Evolutionary conservation across 1,284 basidiomycete genomes (phyloP), one percentile per base, ranked within the genome.

Genomic region (Melampsora larici-populina): DNA sequence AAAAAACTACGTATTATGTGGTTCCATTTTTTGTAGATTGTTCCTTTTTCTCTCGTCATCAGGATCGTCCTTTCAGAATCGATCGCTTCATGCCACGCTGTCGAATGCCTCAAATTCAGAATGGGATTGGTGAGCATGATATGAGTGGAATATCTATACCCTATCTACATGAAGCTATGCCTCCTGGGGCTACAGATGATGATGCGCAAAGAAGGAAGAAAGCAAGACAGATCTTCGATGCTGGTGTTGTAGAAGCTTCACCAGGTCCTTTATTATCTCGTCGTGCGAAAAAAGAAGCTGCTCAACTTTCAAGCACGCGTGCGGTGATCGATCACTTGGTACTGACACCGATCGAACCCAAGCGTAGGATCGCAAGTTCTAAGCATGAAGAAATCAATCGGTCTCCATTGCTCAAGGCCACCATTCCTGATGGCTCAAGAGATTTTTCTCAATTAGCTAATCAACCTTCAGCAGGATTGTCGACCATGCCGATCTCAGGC

Each of bases 21-120:
- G 83, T 83, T 79, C 83, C 80, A 82, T 79, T 85, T 82, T 93
- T 91, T 91, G 87, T 92, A 73, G 88, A 88, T 1, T 88, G 90
- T 3, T 89, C 89, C 4, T 92, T 91, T 84, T 93, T 91, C 91
- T 91, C 92, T 81, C 89, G 87, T 79, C 92, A 93, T 81, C 89
- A 91, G 87, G 91, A 94, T 85, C 84, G 92, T 79, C 94, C 93
- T 0, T 92, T 97, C 82, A 88, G 94, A 64, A 86, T 87, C 79
- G 94, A 96, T 84, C 89, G 93, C 87, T 97, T 97, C 82, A 87
- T 97, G 33, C 90, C 93, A 1, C 89, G 93, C 60, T 93, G 92
- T 51, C 93, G 92, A 84, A 95, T 97, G 92, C 91, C 93, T 81
- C 91, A 95, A 82, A 93, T 96, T 64, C 91, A 96, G 82, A 94